A percentile compares a stretch with the other conserved stretches of the same genome.
Evolutionary conservation across 2,329 filamentous ascomycete genomes (phyloP).

Genomic region (Phoma sp.): DNA sequence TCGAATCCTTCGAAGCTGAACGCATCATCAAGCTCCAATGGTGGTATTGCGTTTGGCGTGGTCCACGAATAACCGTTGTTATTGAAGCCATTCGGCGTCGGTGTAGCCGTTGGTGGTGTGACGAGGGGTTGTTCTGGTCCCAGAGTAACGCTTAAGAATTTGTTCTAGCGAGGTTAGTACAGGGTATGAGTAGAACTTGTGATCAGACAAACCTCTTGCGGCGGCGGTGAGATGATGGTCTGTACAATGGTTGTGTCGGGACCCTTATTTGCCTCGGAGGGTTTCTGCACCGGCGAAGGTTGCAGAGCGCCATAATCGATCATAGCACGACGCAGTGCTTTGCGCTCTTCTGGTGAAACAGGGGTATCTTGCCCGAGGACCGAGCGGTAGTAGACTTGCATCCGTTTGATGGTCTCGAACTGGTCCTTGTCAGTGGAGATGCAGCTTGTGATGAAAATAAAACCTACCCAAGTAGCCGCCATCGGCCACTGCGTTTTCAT

Average conservation of each 20-base stretch:
- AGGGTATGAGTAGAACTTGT: background rate
- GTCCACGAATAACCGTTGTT: conserved; percentile 30
- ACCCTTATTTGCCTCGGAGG: conserved; percentile 28
- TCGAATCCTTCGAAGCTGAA: conserved; percentile 45
- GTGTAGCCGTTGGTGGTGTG: conserved; percentile 31
- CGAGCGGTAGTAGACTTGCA: conserved; percentile 52
- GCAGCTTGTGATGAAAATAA: background rate
- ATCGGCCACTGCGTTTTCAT: conserved; percentile 54
- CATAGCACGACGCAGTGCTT: conserved; percentile 47
- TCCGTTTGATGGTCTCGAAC: conserved; percentile 53
- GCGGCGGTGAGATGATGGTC: conserved; percentile 19
- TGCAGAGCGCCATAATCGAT: conserved; percentile 53
- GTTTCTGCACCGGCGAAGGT: conserved; percentile 48
- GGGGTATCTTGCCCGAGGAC: conserved; percentile 43
- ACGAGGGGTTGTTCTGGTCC: conserved; percentile 7
- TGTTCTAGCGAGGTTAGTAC: conserved; percentile 5
- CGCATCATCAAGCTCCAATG: conserved; percentile 42
- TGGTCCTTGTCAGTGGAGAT: conserved; percentile 19
- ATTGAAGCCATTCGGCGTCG: conserved; percentile 35
- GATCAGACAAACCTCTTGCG: conserved; percentile 3
- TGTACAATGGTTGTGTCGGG: conserved; percentile 23
- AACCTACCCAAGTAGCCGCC: conserved; percentile 51
- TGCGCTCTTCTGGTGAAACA: conserved; percentile 48
- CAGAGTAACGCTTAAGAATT: conserved; percentile 12
- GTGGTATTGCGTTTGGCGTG: conserved; percentile 30